phyloP scores from a whole-genome alignment of 192 early-diverging fungal species.

The Coemansia sp. region DNA sequence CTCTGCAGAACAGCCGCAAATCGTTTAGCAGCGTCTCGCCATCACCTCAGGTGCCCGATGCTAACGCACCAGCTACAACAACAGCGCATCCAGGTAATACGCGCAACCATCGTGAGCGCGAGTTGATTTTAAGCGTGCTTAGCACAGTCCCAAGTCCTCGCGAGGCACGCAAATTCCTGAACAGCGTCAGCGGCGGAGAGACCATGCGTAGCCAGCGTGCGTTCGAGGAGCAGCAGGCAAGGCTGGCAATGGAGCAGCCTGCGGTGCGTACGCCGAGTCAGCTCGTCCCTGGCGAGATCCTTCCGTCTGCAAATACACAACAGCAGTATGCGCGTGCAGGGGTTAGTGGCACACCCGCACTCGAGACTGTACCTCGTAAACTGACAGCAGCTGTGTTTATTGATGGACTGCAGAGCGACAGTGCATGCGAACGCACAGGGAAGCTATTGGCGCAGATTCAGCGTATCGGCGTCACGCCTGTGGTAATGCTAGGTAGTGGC shows the following conservation, averaged over 20 bases:
- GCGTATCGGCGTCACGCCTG: slow-evolving; percentile 46
- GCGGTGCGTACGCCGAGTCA: neutral
- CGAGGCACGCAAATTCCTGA: slow-evolving; percentile 52
- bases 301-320: neutral
- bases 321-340: neutral
- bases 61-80: too few relatives aligned
- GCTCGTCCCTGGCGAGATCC: slow-evolving; percentile 26
- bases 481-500: slow-evolving; percentile 26
- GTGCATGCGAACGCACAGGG: slow-evolving; percentile 18
- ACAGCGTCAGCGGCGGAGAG: slow-evolving; percentile 42
- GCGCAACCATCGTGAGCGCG: slow-evolving; percentile 32
- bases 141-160: slow-evolving; percentile 51
- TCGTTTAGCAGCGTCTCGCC: slow-evolving; percentile 11
- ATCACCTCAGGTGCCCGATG: too few relatives aligned
- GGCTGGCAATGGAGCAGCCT: slow-evolving; percentile 18
- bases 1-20: neutral
- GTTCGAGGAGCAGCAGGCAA: slow-evolving; percentile 42
- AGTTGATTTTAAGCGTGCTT: slow-evolving; percentile 51
- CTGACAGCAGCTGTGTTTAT: slow-evolving; percentile 38
- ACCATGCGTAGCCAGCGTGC: slow-evolving; percentile 46
- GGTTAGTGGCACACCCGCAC: neutral
- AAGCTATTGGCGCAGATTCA: slow-evolving; percentile 55
- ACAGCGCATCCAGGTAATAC: neutral
- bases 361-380: slow-evolving; percentile 14
- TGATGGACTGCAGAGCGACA: slow-evolving; percentile 11